A percentile compares a stretch with the other conserved stretches of the same genome.
These are phyloP conservation scores for Yarrowia osloensis DNA, from an alignment of 805 yeast genomes.

Conservation along the genomic window DNA sequence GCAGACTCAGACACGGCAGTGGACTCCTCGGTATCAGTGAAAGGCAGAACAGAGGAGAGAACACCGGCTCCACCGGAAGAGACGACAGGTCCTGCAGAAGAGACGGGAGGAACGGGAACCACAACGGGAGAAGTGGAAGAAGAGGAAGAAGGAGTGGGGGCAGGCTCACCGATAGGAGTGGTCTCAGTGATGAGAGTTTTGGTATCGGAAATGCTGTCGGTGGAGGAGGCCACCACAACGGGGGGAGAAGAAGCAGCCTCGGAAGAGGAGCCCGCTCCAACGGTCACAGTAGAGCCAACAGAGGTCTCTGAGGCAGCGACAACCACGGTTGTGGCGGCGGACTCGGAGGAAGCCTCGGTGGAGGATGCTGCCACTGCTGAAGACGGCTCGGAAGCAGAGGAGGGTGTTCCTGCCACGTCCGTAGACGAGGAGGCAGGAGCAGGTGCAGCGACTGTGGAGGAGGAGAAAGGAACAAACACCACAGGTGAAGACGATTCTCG, in stretches of 20 bases:
- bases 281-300: neutral
- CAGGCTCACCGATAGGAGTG: neutral
- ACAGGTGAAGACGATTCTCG: neutral
- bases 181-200: conserved; percentile 8
- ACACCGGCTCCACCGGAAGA: conserved; percentile 29
- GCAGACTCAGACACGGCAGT: neutral
- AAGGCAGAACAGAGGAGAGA: conserved; percentile 6
- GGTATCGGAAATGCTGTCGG: neutral
- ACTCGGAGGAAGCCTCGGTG: neutral
- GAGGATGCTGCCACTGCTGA: conserved; percentile 27
- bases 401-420: neutral
- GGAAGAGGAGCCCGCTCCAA: neutral
- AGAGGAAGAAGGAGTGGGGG: neutral
- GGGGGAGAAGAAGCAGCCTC: neutral
- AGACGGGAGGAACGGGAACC: neutral
- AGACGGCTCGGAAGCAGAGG: conserved; percentile 21
- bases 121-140: neutral
- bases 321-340: neutral
- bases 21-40: conserved; percentile 7
- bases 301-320: neutral
- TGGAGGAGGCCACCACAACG: neutral
- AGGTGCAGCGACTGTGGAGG: conserved; percentile 27
- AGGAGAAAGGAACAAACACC: neutral
- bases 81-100: neutral
- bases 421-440: neutral